Conservation (phyloP, 108 stramenopile species). For the Chaetoceros tenuissimus region DNA sequence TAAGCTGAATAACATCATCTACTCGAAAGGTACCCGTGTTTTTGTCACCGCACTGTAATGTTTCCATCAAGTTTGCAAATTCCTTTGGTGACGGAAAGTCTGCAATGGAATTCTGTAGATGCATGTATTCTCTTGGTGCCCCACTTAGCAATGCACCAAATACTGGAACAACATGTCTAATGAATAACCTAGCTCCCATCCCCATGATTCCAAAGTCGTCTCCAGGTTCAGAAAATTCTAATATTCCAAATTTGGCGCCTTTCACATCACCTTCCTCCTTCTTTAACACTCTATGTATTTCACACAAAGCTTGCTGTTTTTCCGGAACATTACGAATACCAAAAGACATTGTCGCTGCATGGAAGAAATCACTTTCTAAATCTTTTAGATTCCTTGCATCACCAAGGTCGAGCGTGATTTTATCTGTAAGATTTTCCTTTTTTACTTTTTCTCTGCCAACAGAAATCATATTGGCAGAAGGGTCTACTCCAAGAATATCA, state of each 20-base stretch:
- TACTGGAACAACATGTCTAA: constrained; percentile 62
- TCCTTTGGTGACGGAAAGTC: constrained; percentile 70
- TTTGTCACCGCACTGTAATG: constrained; percentile 30
- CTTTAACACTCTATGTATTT: constrained; percentile 65
- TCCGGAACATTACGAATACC: constrained; percentile 88
- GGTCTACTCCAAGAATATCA: constrained; percentile 71
- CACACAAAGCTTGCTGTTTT: constrained; percentile 54
- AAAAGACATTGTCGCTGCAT: constrained; percentile 92
- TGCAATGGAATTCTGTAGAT: constrained; percentile 77
- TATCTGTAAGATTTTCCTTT: constrained; percentile 19
- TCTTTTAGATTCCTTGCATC: constrained; percentile 58
- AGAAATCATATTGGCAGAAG: constrained; percentile 78
- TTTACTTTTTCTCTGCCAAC: constrained; percentile 62
- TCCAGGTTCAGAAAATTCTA: constrained; percentile 81
- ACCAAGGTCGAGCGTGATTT: constrained; percentile 39
- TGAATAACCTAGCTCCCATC: constrained; percentile 48
- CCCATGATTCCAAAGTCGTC: constrained; percentile 39
- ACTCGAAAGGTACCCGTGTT: constrained; percentile 46
- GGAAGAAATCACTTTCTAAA: constrained; percentile 32
- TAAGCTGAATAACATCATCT: constrained; percentile 50
- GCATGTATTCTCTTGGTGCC: constrained; percentile 61
- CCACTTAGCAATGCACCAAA: constrained; percentile 71
- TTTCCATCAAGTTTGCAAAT: constrained; percentile 47
- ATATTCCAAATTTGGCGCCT: constrained; percentile 35
- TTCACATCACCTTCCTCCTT: constrained; percentile 4